Conservation (phyloP, 805 yeast genomes). For the Metschnikowia noctiluminum region DNA sequence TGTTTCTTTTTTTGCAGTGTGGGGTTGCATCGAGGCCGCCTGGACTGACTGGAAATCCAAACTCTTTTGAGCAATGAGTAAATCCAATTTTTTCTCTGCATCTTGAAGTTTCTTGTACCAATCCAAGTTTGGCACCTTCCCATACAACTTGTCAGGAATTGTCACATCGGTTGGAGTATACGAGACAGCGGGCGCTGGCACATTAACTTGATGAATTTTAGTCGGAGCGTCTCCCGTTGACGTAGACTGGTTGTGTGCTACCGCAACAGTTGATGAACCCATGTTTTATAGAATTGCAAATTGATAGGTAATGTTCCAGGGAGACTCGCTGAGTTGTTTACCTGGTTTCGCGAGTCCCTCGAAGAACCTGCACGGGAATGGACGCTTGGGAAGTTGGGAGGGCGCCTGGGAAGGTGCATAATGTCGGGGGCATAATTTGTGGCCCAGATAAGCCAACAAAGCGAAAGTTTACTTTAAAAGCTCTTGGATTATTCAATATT, state of each 20-base stretch:
- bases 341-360: background rate
- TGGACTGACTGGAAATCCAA: slow-evolving; percentile 75
- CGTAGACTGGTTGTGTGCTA: slow-evolving; percentile 15
- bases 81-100: slow-evolving; percentile 80
- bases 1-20: slow-evolving; percentile 40
- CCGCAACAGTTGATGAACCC: slow-evolving; percentile 20
- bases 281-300: slow-evolving; percentile 6
- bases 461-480: too few relatives aligned
- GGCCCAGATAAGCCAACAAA: too few relatives aligned
- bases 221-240: slow-evolving; percentile 28
- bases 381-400: too few relatives aligned
- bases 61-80: slow-evolving; percentile 76
- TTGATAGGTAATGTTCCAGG: background rate
- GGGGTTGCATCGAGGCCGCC: slow-evolving; percentile 38
- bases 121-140: slow-evolving; percentile 63
- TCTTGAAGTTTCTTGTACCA: slow-evolving; percentile 67
- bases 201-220: slow-evolving; percentile 21
- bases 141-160: slow-evolving; percentile 36
- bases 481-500: too few relatives aligned
- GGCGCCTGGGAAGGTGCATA: too few relatives aligned
- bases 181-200: slow-evolving; percentile 38
- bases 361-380: too few relatives aligned
- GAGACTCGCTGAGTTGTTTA: slow-evolving; percentile 9
- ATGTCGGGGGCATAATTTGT: too few relatives aligned
- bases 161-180: slow-evolving; percentile 41